Conservation (phyloP, 2,329 filamentous ascomycete genomes). For the Dactylonectria estremocensis region DNA sequence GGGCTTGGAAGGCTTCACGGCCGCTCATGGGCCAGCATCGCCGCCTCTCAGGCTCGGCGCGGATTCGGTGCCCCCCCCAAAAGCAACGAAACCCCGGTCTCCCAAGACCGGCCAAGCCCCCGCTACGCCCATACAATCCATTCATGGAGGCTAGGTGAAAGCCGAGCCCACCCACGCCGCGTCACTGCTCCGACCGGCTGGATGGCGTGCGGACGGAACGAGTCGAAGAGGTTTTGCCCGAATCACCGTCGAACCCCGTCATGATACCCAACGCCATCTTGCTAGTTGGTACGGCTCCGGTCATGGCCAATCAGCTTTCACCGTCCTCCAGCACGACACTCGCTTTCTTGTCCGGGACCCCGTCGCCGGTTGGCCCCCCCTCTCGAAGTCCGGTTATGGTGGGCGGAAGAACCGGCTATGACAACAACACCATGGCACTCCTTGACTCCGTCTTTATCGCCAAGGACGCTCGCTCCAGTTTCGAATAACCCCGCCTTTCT, state of each 20-base stretch:
- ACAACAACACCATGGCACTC: conserved; percentile 39
- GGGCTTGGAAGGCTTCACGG: conserved; percentile 9
- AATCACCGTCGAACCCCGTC: conserved; percentile 32
- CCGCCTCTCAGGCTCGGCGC: conserved; percentile 40
- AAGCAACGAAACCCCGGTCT: conserved; percentile 36
- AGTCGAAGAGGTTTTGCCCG: conserved; percentile 10
- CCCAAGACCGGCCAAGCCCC: conserved; percentile 44
- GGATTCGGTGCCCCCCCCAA: conserved; percentile 30
- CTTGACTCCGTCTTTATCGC: conserved; percentile 39
- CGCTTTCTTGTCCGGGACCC: conserved; percentile 17
- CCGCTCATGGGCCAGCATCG: conserved; percentile 27
- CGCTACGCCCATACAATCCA: conserved; percentile 32
- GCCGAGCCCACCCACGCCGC: conserved; percentile 47
- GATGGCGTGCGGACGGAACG: conserved; percentile 43
- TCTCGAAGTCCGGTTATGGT: conserved; percentile 36
- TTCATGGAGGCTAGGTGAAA: conserved; percentile 40
- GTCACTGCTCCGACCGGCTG: conserved; percentile 42
- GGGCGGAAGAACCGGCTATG: conserved; percentile 34
- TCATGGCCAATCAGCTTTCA: conserved; percentile 30
- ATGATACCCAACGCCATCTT: conserved; percentile 31
- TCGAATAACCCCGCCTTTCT: conserved; percentile 43
- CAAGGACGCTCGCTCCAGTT: conserved; percentile 44
- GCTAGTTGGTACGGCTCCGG: conserved; percentile 34
- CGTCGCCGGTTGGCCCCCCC: conserved; percentile 31
- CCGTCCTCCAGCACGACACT: conserved; percentile 17